Conservation (phyloP, 352 stramenopile genomes). For the Pythium pyrilobum region DNA sequence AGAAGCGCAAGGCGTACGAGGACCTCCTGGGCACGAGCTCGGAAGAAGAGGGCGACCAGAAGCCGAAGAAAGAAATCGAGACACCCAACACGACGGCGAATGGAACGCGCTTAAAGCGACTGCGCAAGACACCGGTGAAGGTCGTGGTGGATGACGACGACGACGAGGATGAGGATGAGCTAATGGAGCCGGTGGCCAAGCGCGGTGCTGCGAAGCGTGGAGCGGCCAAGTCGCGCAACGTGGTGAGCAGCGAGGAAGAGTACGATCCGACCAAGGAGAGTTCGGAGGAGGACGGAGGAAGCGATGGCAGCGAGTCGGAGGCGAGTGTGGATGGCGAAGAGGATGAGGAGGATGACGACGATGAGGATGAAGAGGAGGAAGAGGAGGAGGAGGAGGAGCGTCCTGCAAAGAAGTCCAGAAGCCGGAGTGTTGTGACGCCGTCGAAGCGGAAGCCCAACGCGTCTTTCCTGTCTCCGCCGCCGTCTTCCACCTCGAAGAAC, state of each 20-base stretch:
- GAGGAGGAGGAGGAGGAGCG: conserved; percentile 36
- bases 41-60: conserved; percentile 40
- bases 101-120: conserved; percentile 15
- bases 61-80: conserved; percentile 24
- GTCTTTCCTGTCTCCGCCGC: conserved; percentile 13
- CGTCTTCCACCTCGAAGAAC: background rate
- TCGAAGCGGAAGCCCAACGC: conserved; percentile 1
- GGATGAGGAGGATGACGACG: conserved; percentile 30
- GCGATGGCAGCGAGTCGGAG: conserved; percentile 20
- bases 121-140: conserved; percentile 26
- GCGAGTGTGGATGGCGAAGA: conserved; percentile 19
- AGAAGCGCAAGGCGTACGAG: conserved; percentile 63
- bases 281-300: conserved; percentile 16
- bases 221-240: conserved; percentile 8
- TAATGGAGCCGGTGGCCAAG: background rate
- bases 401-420: conserved; percentile 39
- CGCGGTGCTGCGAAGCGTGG: background rate
- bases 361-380: conserved; percentile 35
- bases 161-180: conserved; percentile 34
- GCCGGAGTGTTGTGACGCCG: conserved; percentile 10
- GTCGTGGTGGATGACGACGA: conserved; percentile 78
- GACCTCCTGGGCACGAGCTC: conserved; percentile 69
- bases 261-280: conserved; percentile 17
- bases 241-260: conserved; percentile 55
- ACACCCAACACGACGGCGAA: conserved; percentile 29